Base-by-base conservation (phyloP, 257 asterid genomes). In the Plantago major region DNA sequence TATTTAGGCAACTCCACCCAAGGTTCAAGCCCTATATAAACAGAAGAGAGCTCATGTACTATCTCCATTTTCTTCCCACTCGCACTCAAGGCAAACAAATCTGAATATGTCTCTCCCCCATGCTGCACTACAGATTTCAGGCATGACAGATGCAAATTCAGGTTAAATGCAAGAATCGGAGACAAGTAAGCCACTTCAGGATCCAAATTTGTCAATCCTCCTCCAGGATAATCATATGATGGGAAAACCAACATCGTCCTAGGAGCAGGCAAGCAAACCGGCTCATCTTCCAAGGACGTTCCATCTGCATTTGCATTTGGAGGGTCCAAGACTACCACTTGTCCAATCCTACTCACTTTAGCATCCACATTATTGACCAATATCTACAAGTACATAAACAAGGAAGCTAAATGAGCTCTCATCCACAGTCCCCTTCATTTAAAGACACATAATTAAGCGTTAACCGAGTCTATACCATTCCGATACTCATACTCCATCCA, bases 281-380 rank as follows among this genome's bases (percentile, higher is more conserved):
- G 52, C 62, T 49, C 71, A 22, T 62, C 2, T 42, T 60, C 69
- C n/a, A 60, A 44, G 33, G 60, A 69, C 63, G 65, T 58, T 43
- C 66, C 71, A 13, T 68, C 71, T 1, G 42, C 71, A 74, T 46
- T 66, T 1, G 42, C 71, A 74, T 46, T 66, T 12, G 95, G 91
- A 69, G 96, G 91, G 75, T 92, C 97, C 58, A 92, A 78, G 38
- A 77, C 96, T 58, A 83, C 81, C 11, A 66, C 96, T 79, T 89
- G 99, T 60, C 85, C 97, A 66, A 89, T 74, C 79, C 90, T 82
- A 70, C 61, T 74, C 28, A 75, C 77, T 68, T 77, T 79, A 58
- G 74, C 55, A 74, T 81, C 85, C 63, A 47, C 68, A 66, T 89
- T 92, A 79, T 70, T 78, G 76, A 92, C 65, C 46, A 73, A 75